Evolutionary conservation across 1,139 yeast species (phyloP), one percentile per base, ranked within the genome.

Genomic region (Lipomyces yarrowii): DNA sequence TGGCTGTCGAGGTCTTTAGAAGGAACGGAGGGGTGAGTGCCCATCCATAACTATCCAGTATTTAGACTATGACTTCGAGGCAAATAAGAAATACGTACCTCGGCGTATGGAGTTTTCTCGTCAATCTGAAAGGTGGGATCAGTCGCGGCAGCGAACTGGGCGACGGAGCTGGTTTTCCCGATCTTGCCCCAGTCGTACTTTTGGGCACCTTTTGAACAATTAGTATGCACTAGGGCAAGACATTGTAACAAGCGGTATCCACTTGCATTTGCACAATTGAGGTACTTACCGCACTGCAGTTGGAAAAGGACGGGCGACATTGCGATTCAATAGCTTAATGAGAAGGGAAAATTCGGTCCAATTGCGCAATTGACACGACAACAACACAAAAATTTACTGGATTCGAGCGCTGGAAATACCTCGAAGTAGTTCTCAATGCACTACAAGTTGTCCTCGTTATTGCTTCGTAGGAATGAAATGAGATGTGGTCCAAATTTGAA

Each of bases 21-120:
- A 23, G 98, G 98, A 15, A 90, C 92, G 60, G 90, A 89, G 62
- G 96, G 96, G 76, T 94, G 99, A 37, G 98, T 92, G 37, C 99
- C 99, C 99, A 94, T 94, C 99, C 99, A 94, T 73, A 94, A 83
- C 76, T 80, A 35, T 7, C 37, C 23, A 32, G n/a, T 53, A 23
- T 35, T 26, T 21, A 60, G 42, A 11, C 46, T 21, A 26, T 18
- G 11, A 1, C 48, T n/a, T n/a, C 48, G n/a, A 42, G 18, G n/a
- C n/a, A 10, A 8, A 18, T n/a, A 8, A 21, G 3, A 11, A n/a
- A 42, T 6, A 42, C 69, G 18, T 37, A 69, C 71, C 77, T 90
- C 96, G 51, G 96, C 96, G 74, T 90, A 90, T 13, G 96, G 98
- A 76, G 88, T 86, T 57, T 82, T 65, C 73, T 88, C 93, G 71